Base-by-base conservation (phyloP, 2,329 filamentous ascomycete species). In the Coniochaeta sp. region DNA sequence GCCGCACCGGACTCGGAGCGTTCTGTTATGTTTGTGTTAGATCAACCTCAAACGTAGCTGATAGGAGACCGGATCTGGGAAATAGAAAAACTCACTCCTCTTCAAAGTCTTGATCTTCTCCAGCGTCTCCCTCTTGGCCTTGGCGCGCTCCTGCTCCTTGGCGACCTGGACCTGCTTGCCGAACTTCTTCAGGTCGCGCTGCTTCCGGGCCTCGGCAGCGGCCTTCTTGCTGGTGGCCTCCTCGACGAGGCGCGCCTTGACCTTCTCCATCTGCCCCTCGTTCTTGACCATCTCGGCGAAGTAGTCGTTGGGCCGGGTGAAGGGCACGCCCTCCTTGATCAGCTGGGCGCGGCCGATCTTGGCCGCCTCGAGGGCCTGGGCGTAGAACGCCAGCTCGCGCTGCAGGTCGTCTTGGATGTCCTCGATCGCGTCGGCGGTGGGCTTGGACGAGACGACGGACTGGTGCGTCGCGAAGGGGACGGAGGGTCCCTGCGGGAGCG, bases 211-310 rank as follows among this genome's bases (percentile, higher is more conserved):
- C 75, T 99, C 95, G 26, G 90, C 87, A 31, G 91, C 85, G 0
- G 95, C 93, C 80, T 96, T 96, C 82, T 96, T 96, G 63, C 86
- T 82, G 12, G 93, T 90, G 0, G 93, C 95, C 71, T 96, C 91
- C 70, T 98, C 93, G 64, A 96, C 83, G 69, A 98, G 80, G 82
- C 96, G 96, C 70, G 88, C 86, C 81, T 96, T 96, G 73, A 99
- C 90, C 81, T 90, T 93, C 72, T 90, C 90, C 95, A 99, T 99
- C 75, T 97, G 95, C 69, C 96, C 93, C 72, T 99, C 95, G 70
- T 89, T 91, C 85, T 98, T 98, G 70, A 97, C 88, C 93, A 98
- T 99, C 81, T 99, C 95, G 52, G 95, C 95, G 69, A 99, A 99
- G 78, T 96, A 99, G 77, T 99, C 95, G 60, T 85, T 88, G 3